Conservation (phyloP, 495 filamentous ascomycete species). For the Aspergillus ostianus region DNA sequence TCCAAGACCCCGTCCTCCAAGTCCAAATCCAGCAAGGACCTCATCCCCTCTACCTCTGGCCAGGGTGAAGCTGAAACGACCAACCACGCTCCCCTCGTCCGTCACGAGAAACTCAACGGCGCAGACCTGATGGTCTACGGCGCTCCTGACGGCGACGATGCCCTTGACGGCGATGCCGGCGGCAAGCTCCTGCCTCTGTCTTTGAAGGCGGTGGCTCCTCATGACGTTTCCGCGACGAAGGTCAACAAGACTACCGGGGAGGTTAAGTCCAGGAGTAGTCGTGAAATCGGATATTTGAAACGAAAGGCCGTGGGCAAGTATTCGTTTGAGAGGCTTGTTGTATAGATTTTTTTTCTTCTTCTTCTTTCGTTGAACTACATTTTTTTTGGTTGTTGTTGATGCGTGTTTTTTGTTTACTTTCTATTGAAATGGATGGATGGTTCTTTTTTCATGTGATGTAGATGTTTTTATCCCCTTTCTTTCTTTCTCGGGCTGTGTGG, state of each 20-base stretch:
- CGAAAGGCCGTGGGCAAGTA: slow-evolving; percentile 74
- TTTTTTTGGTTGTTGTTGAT: background rate
- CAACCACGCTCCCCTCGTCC: slow-evolving; percentile 23
- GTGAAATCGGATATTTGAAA: slow-evolving; percentile 70
- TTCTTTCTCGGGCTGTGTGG: background rate
- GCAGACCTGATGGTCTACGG: slow-evolving; percentile 42
- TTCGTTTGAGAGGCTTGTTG: slow-evolving; percentile 68
- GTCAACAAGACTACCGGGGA: slow-evolving; percentile 50
- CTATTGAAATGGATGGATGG: background rate
- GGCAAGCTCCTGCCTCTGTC: slow-evolving; percentile 62
- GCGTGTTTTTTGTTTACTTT: background rate
- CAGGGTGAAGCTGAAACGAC: background rate
- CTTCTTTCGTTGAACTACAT: no score
- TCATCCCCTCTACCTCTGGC: background rate
- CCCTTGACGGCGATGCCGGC: slow-evolving; percentile 32
- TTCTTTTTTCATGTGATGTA: background rate
- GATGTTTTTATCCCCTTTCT: background rate
- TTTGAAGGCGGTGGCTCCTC: slow-evolving; percentile 58
- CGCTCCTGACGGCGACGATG: slow-evolving; percentile 27
- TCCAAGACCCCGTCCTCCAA: slow-evolving; percentile 2
- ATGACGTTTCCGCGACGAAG: slow-evolving; percentile 54
- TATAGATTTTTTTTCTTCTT: slow-evolving; percentile 35
- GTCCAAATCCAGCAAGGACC: background rate
- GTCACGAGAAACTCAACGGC: slow-evolving; percentile 44
- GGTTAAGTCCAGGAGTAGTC: slow-evolving; percentile 56